These are phyloP conservation scores for Adansonia digitata DNA, from an alignment of 345 rosid species.

Conservation along the genomic window DNA sequence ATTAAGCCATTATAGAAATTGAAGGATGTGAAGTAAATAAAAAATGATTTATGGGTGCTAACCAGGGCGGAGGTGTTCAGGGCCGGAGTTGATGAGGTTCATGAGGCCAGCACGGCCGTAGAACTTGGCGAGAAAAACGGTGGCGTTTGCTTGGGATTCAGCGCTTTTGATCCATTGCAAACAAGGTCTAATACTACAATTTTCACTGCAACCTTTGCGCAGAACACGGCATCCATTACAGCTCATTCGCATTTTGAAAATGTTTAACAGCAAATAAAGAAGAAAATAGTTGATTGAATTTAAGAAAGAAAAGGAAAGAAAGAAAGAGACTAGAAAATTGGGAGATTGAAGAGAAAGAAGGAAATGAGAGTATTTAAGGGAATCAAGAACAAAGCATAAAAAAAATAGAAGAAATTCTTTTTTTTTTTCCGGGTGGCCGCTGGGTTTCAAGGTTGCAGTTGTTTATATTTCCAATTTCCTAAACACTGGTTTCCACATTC, in stretches of 20 bases:
- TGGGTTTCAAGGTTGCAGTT: conserved; percentile 34
- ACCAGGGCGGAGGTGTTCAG: conserved; percentile 96
- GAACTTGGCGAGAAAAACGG: conserved; percentile 92
- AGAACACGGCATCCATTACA: conserved; percentile 98
- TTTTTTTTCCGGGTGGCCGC: conserved; percentile 32
- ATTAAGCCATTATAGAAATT: background rate
- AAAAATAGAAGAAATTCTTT: background rate
- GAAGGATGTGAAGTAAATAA: background rate
- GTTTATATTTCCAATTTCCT: conserved; percentile 31
- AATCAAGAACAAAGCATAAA: background rate
- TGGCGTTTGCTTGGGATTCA: conserved; percentile 91
- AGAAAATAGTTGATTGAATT: background rate
- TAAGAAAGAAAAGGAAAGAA: background rate
- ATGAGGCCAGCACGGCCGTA: conserved; percentile 96
- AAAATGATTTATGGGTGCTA: background rate
- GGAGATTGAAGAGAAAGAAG: conserved; percentile 5
- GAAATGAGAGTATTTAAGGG: conserved; percentile 9
- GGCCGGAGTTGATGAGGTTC: conserved; percentile 94
- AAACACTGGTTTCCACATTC: conserved; percentile 38
- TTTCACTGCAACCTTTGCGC: conserved; percentile 92
- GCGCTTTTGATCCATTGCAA: conserved; percentile 88
- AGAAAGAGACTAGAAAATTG: background rate
- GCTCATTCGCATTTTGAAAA: conserved; percentile 70
- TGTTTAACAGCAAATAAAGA: background rate
- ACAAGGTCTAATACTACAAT: conserved; percentile 89